phyloP scores from a whole-genome alignment of 2,329 filamentous ascomycete species.

The Pseudogymnoascus sp. region DNA sequence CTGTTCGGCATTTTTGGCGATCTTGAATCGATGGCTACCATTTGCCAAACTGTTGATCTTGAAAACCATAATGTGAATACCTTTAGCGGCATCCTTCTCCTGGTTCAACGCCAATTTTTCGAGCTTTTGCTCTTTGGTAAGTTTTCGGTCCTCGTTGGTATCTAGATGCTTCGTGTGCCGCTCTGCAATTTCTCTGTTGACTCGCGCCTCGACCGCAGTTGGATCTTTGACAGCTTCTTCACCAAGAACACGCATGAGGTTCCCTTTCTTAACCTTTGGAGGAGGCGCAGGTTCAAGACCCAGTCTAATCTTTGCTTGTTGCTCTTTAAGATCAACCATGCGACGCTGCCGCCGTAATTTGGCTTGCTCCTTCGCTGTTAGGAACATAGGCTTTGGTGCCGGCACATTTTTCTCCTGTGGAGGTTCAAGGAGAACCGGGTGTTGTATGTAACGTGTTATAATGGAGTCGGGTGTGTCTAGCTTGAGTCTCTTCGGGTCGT shows the following conservation, averaged over 20 bases:
- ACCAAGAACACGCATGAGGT: conserved; percentile 93
- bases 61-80: conserved; percentile 81
- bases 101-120: conserved; percentile 80
- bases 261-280: conserved; percentile 94
- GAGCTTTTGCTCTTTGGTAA: conserved; percentile 78
- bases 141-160: conserved; percentile 74
- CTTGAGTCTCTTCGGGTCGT: conserved; percentile 59
- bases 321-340: conserved; percentile 89
- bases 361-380: conserved; percentile 84
- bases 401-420: conserved; percentile 81
- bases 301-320: conserved; percentile 89
- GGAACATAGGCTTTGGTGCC: conserved; percentile 78
- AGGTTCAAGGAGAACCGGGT: conserved; percentile 83
- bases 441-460: conserved; percentile 84
- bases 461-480: conserved; percentile 74
- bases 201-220: conserved; percentile 89
- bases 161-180: conserved; percentile 71
- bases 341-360: conserved; percentile 84
- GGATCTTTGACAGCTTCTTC: conserved; percentile 85
- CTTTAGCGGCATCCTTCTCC: conserved; percentile 78
- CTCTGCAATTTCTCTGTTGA: conserved; percentile 87
- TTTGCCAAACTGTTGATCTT: conserved; percentile 84
- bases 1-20: conserved; percentile 87
- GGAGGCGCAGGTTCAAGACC: conserved; percentile 84
- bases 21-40: conserved; percentile 87